Evolutionary conservation across 2,329 filamentous ascomycete genomes (phyloP), one percentile per base, ranked within the genome.

Genomic region (Epichloe scottii): DNA sequence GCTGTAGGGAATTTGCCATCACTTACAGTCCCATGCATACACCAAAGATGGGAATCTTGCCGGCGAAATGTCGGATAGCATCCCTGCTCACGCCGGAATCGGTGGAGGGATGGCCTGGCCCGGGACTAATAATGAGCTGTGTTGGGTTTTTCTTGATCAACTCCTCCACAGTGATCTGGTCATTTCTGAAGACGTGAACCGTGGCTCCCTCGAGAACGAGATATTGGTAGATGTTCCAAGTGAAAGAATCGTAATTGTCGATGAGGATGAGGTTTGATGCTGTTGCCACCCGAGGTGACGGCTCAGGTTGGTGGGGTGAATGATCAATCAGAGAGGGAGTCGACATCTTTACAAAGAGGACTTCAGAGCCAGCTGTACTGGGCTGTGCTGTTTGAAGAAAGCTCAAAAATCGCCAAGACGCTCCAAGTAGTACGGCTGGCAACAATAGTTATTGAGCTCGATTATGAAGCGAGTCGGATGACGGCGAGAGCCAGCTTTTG

Each of bases 241-340:
- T 96, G 68, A 98, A 98, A 3, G 93, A 97, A 69, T 98, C 93
- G 69, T 97, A 98, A 71, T 98, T 98, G 75, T 98, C 93, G 62
- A 98, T 96, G 56, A 98, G 77, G 56, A 98, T 79, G 53, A 98
- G 78, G 68, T 97, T 97, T 52, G 85, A 87, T 26, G 93, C 93
- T 48, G 83, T 89, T 23, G 84, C 67, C 49, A 96, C 75, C 37
- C 83, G 82, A 49, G 82, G 74, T 33, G 84, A 83, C 49, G 85
- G 84, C 56, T 85, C 78, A 53, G 88, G 87, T 68, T 95, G 84
- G 65, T 85, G 84, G 61, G 90, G 89, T 54, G 91, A 96, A 68
- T 96, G 84, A 66, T 96, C 91, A 57, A 80, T 68, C 53, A 81
- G 72, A 54, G 74, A 70, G 37, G 66, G 56, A 39, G 71, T 70